Evolutionary conservation across 371 early-diverging fungal genomes (phyloP).

Genomic region (Rhizopus microsporus): DNA sequence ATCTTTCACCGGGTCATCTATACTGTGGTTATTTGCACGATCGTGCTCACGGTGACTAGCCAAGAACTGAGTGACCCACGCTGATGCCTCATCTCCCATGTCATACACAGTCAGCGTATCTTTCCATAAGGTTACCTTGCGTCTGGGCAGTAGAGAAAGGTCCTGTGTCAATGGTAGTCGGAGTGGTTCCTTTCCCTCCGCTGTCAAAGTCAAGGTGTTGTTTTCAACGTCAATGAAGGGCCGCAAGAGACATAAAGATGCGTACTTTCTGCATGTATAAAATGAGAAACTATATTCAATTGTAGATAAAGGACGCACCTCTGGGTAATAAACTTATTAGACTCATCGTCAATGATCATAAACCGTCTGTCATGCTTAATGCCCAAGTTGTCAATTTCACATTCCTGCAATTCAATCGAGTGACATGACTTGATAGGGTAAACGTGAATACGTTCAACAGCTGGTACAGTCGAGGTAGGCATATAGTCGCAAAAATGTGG

Average conservation of each 20-base stretch:
- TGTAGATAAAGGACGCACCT: constrained; percentile 24
- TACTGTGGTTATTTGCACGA: constrained; percentile 26
- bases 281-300: too few relatives aligned
- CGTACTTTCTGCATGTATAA: constrained; percentile 31
- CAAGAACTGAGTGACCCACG: constrained; percentile 40
- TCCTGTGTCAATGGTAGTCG: constrained; percentile 36
- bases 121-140: constrained; percentile 36
- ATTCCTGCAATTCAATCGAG: constrained; percentile 29
- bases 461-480: constrained; percentile 17
- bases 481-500: constrained; percentile 4
- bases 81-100: constrained; percentile 42
- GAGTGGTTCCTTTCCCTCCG: constrained; percentile 24
- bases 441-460: constrained; percentile 31
- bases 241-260: constrained; percentile 36
- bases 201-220: constrained; percentile 29
- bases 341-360: constrained; percentile 40
- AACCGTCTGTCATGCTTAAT: constrained; percentile 46
- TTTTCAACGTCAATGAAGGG: constrained; percentile 26
- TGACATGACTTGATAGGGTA: constrained; percentile 54
- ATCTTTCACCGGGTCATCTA: constrained; percentile 14
- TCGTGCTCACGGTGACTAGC: constrained; percentile 32
- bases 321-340: constrained; percentile 44
- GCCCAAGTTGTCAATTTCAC: constrained; percentile 38
- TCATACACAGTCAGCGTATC: constrained; percentile 37
- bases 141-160: constrained; percentile 10